Evolutionary conservation across 768 basidiomycete genomes (phyloP), one percentile per base, ranked within the genome.

Genomic region (Daedaleopsis sinensis): DNA sequence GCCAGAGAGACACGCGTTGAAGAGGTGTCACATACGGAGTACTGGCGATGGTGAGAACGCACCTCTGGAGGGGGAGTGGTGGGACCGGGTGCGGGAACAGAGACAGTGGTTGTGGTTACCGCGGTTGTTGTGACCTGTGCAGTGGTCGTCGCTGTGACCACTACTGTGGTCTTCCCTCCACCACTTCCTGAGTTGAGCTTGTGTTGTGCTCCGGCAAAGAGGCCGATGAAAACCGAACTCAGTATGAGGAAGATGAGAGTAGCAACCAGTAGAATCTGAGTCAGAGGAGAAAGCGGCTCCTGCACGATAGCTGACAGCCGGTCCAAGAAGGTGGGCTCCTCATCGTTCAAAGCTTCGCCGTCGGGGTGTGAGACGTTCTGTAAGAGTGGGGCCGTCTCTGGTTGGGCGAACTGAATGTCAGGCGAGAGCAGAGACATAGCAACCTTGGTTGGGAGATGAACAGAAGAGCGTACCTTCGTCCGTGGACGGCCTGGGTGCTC

Each of bases 181-280:
- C 71, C 73, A 16, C 66, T 69, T 57, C 79, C 79, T n/a, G 80
- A 68, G 62, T 84, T 84, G 55, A 94, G 80, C 62, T 86, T 88
- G 70, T 91, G 89, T 71, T 93, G 86, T 1, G 89, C 88, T 11
- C 97, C 97, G 36, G 94, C 90, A 73, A 95, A 98, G 5, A 99
- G 79, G 11, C 96, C 96, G 62, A 96, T 88, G 74, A 96, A 96
- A n/a, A 93, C 81, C 8, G 92, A 90, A 65, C 85, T 87, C 51
- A 94, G 80, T 49, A 98, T 81, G 15, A 98, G 80, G 50, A 99
- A 81, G 27, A 91, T 73, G 62, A 98, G 82, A 0, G 85, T 83
- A 49, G 91, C 78, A 19, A 88, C 79, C 12, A 94, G 85, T 1
- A 98, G 86, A 54, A 93, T 78, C 78, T 93, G 91, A 52, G 93